Percentiles rank a stretch among this genome's conserved stretches.
Evolutionary conservation across 768 basidiomycete species (phyloP).

Genomic region (Hericium rajendrae): DNA sequence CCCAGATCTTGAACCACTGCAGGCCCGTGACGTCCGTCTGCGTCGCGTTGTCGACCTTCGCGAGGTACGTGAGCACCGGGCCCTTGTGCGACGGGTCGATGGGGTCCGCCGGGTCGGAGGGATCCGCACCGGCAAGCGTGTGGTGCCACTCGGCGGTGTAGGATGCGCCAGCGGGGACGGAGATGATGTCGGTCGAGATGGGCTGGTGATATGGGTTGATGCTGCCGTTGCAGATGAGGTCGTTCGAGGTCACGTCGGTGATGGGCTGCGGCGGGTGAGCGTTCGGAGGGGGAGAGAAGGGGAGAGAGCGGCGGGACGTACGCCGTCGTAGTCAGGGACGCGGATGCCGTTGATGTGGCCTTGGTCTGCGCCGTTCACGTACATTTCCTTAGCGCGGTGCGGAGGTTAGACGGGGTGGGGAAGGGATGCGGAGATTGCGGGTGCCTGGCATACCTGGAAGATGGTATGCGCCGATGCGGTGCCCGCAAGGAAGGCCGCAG

Average conservation of each 20-base stretch:
- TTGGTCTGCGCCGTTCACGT: slow-evolving; percentile 43
- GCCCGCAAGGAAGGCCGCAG: not conserved
- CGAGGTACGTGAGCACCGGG: slow-evolving; percentile 43
- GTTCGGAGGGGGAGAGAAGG: not conserved
- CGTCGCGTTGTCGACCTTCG: slow-evolving; percentile 34
- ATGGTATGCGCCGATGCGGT: not conserved
- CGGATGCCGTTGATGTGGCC: slow-evolving; percentile 36
- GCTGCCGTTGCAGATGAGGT: slow-evolving; percentile 49
- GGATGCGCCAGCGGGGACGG: slow-evolving; percentile 41
- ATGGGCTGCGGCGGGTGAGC: slow-evolving; percentile 32
- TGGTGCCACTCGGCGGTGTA: slow-evolving; percentile 48
- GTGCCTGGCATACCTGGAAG: not conserved
- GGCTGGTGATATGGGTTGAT: slow-evolving; percentile 45
- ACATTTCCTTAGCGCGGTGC: slow-evolving; percentile 27
- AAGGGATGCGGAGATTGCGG: not conserved
- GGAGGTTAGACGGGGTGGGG: not conserved
- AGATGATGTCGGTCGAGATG: slow-evolving; percentile 34
- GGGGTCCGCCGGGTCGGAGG: slow-evolving; percentile 36
- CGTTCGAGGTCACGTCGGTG: slow-evolving; percentile 45
- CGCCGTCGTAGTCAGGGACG: slow-evolving; percentile 38
- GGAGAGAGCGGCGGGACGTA: slow-evolving; percentile 19
- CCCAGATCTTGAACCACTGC: slow-evolving; percentile 46
- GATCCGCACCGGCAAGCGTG: slow-evolving; percentile 34
- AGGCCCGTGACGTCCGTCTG: slow-evolving; percentile 37
- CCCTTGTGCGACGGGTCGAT: slow-evolving; percentile 45